Evolutionary conservation across 1,139 yeast genomes (phyloP).

Genomic region (Groenewaldozyma sp.): DNA sequence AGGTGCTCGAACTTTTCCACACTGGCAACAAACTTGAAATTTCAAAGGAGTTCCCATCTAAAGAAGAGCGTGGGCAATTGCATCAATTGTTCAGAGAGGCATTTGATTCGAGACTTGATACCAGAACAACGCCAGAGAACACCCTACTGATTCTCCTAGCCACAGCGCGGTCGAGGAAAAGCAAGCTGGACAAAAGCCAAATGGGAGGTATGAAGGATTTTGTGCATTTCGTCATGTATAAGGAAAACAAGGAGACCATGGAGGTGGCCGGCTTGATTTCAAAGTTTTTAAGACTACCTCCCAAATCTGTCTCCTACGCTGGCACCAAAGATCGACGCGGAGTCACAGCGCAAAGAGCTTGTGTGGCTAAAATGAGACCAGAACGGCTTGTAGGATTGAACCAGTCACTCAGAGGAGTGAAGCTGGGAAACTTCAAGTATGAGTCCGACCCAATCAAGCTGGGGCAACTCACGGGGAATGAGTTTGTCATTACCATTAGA

Average conservation of each 20-base stretch:
- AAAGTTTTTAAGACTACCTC: slow-evolving; percentile 63
- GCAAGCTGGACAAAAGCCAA: slow-evolving; percentile 15
- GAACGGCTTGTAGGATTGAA: slow-evolving; percentile 73
- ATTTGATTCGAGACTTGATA: slow-evolving; percentile 66
- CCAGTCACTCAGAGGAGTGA: slow-evolving; percentile 60
- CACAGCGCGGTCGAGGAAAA: slow-evolving; percentile 12
- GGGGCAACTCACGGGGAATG: slow-evolving; percentile 85
- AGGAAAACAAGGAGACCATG: slow-evolving; percentile 96
- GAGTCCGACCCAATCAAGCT: slow-evolving; percentile 53
- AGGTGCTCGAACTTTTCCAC: slow-evolving; percentile 45
- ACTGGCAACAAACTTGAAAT: slow-evolving; percentile 56
- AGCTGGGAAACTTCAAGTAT: slow-evolving; percentile 70
- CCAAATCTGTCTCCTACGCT: slow-evolving; percentile 65
- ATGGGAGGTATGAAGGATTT: slow-evolving; percentile 60
- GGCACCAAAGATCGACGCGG: slow-evolving; percentile 98
- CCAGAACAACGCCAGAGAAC: slow-evolving; percentile 64
- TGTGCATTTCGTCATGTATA: slow-evolving; percentile 73
- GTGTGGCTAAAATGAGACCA: slow-evolving; percentile 63
- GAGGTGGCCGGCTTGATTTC: slow-evolving; percentile 75
- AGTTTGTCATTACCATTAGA: slow-evolving; percentile 74
- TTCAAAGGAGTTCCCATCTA: slow-evolving; percentile 49
- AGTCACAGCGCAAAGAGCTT: slow-evolving; percentile 79
- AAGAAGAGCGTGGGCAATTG: slow-evolving; percentile 59
- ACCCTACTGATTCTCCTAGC: slow-evolving; percentile 24
- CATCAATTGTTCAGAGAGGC: slow-evolving; percentile 71